Conservation (phyloP, 805 yeast genomes). For the Candida golubevii region DNA sequence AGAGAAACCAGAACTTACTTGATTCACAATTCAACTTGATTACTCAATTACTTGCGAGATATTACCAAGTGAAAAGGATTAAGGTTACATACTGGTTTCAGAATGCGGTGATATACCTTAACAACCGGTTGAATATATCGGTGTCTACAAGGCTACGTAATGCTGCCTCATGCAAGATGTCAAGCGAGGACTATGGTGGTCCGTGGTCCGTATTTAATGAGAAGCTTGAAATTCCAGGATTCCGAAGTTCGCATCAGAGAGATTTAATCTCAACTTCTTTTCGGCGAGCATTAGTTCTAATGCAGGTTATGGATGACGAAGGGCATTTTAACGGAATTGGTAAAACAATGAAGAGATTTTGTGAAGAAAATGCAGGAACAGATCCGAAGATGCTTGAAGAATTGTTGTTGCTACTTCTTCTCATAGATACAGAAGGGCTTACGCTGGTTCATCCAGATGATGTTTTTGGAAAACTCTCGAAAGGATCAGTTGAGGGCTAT, state of each 20-base stretch:
- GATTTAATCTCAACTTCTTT: constrained; percentile 10
- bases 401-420: constrained; percentile 44
- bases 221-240: no score
- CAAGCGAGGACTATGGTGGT: neutral
- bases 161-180: neutral
- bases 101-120: constrained; percentile 40
- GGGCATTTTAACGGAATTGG: constrained; percentile 39
- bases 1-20: constrained; percentile 45
- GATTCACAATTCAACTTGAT: constrained; percentile 63
- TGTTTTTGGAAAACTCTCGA: neutral
- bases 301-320: constrained; percentile 45
- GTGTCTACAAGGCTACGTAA: neutral
- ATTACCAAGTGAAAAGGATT: constrained; percentile 72
- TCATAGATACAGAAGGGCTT: constrained; percentile 20
- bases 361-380: constrained; percentile 13
- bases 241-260: neutral
- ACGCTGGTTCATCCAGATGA: neutral
- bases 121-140: constrained; percentile 48
- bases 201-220: constrained; percentile 1
- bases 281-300: constrained; percentile 46
- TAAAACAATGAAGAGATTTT: constrained; percentile 36
- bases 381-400: constrained; percentile 30
- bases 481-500: constrained; percentile 9
- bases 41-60: constrained; percentile 73
- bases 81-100: constrained; percentile 52